Conservation (phyloP, 768 basidiomycete genomes). For the Phylloporus sp. region DNA sequence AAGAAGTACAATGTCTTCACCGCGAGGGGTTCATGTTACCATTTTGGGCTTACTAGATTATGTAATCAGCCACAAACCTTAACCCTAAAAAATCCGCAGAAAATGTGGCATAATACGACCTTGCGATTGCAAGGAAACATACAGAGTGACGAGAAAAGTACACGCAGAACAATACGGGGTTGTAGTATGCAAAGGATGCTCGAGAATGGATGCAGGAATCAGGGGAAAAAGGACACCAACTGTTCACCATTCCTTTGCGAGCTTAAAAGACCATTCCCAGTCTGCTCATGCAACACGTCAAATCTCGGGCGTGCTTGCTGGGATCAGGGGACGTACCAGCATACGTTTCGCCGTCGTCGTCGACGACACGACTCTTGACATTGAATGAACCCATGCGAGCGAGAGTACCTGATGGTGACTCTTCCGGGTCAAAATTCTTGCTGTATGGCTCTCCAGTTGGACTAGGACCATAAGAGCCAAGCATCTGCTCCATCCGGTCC, state of each 20-base stretch:
- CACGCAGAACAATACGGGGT: constrained; percentile 24
- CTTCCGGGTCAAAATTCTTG: constrained; percentile 73
- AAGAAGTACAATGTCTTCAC: no score
- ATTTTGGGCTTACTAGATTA: no score
- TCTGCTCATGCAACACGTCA: constrained; percentile 20
- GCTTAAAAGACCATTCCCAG: constrained; percentile 77
- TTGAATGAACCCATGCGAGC: constrained; percentile 76
- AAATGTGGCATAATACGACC: no score
- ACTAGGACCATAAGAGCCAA: constrained; percentile 85
- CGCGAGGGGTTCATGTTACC: no score
- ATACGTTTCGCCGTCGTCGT: constrained; percentile 81
- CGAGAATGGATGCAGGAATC: constrained; percentile 23
- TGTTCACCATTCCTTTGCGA: constrained; percentile 84
- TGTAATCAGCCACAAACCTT: constrained; percentile 6
- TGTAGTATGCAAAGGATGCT: constrained; percentile 28
- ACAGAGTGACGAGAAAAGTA: constrained; percentile 20
- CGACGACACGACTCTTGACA: constrained; percentile 78
- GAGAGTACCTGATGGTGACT: constrained; percentile 72
- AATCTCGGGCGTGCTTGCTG: not conserved
- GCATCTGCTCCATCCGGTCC: constrained; percentile 90
- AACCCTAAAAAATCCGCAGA: no score
- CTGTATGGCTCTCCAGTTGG: constrained; percentile 58
- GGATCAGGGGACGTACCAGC: constrained; percentile 51
- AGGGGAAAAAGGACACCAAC: constrained; percentile 5
- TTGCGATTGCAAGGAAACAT: no score